These are phyloP conservation scores for Aspergillus chevalieri DNA, from an alignment of 2,329 filamentous ascomycete species.

Conservation along the genomic window DNA sequence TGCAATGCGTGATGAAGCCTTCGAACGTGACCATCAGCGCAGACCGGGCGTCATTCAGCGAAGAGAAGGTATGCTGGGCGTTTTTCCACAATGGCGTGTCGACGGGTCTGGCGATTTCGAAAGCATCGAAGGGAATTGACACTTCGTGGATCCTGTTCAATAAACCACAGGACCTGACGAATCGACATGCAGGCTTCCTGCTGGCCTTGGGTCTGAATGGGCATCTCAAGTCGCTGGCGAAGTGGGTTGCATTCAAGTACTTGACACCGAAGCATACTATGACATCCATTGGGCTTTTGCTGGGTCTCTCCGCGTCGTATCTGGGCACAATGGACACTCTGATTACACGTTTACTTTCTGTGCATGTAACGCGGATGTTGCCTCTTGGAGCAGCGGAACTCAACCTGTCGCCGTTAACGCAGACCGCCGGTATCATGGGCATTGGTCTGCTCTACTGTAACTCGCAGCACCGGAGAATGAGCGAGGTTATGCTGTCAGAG, in stretches of 20 bases:
- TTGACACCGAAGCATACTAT: slow-evolving; percentile 98
- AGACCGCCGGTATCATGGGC: slow-evolving; percentile 95
- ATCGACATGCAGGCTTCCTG: slow-evolving; percentile 91
- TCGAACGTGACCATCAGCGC: slow-evolving; percentile 89
- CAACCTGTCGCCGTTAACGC: slow-evolving; percentile 85
- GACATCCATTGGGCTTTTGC: slow-evolving; percentile 92
- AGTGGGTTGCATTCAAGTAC: slow-evolving; percentile 99
- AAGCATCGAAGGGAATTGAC: slow-evolving; percentile 85
- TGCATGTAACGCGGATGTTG: slow-evolving; percentile 92
- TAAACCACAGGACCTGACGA: slow-evolving; percentile 85
- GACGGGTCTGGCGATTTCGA: slow-evolving; percentile 86
- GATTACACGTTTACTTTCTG: slow-evolving; percentile 85
- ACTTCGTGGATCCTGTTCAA: slow-evolving; percentile 99
- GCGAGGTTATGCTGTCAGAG: slow-evolving; percentile 96
- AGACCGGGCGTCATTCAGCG: slow-evolving; percentile 77
- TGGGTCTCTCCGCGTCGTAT: slow-evolving; percentile 88
- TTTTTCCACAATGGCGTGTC: slow-evolving; percentile 97
- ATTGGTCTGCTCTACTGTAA: slow-evolving; percentile 91
- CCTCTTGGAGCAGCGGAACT: slow-evolving; percentile 88
- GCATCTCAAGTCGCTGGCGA: slow-evolving; percentile 86
- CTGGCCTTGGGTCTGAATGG: slow-evolving; percentile 88
- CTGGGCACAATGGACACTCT: slow-evolving; percentile 95
- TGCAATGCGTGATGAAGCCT: slow-evolving; percentile 86
- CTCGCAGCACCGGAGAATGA: slow-evolving; percentile 96
- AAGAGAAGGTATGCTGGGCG: slow-evolving; percentile 96